These are phyloP conservation scores for Firmiana major DNA, from an alignment of 345 rosid genomes.

Conservation along the genomic window DNA sequence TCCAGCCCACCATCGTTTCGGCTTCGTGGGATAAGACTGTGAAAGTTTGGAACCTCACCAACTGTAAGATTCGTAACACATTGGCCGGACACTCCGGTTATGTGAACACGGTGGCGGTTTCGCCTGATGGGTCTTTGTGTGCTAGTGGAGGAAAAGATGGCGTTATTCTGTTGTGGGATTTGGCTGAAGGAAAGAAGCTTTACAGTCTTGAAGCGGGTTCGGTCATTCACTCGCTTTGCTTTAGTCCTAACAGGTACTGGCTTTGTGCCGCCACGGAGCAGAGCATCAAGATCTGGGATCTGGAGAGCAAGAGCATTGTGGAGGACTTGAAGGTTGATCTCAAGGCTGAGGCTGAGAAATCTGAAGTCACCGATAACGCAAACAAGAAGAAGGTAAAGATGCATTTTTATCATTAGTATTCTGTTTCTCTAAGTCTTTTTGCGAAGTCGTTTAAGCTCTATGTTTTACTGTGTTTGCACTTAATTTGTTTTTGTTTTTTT, in stretches of 20 bases:
- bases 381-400: constrained; percentile 62
- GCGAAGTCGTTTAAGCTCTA: background rate
- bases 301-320: constrained; percentile 90
- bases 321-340: constrained; percentile 98
- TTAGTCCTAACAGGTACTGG: constrained; percentile 99
- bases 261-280: constrained; percentile 91
- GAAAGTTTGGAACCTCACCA: constrained; percentile 91
- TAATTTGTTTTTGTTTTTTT: background rate
- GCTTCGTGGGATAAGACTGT: constrained; percentile 89
- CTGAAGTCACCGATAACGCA: constrained; percentile 53
- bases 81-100: constrained; percentile 77
- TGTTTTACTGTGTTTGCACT: background rate
- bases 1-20: constrained; percentile 86
- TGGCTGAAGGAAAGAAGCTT: constrained; percentile 93
- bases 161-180: constrained; percentile 83
- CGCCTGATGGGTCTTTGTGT: constrained; percentile 92
- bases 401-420: background rate
- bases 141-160: constrained; percentile 99
- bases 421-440: background rate
- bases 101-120: constrained; percentile 87
- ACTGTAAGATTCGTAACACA: constrained; percentile 79
- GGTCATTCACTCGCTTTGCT: constrained; percentile 75
- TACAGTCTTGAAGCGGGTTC: constrained; percentile 82
- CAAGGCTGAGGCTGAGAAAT: constrained; percentile 87
- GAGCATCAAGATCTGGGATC: constrained; percentile 98